Conservation (phyloP, 257 asterid species). For the Ligustrum vulgare region DNA sequence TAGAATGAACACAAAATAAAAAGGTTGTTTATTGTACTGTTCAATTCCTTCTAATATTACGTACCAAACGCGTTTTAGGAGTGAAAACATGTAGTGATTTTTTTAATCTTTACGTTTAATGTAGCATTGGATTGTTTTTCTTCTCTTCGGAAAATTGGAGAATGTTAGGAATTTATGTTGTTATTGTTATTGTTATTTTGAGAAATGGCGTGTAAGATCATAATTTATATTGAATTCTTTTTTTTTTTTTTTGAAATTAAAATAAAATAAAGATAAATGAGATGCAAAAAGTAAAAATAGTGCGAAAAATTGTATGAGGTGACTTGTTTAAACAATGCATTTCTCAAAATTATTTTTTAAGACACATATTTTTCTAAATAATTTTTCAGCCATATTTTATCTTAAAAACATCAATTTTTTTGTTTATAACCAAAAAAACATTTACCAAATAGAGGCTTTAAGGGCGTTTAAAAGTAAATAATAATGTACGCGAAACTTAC, state of each 20-base stretch:
- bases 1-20: neutral
- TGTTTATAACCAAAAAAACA: too few species aligned
- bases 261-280: neutral
- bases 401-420: too few species aligned
- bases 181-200: neutral
- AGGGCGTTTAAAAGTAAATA: too few species aligned
- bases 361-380: too few species aligned
- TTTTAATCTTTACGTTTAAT: neutral
- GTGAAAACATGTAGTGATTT: neutral
- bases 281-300: neutral
- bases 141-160: neutral
- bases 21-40: neutral
- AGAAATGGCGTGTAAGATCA: neutral
- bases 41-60: neutral
- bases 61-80: neutral
- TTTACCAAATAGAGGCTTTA: too few species aligned
- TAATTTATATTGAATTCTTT: neutral
- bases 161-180: neutral
- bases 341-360: too few species aligned
- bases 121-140: neutral
- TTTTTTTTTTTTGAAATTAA: too few species aligned
- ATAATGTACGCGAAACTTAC: too few species aligned
- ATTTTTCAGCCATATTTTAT: too few species aligned
- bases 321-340: too few species aligned
- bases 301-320: neutral